phyloP scores from a whole-genome alignment of 2,329 filamentous ascomycete species.

The Alternaria sp. region DNA sequence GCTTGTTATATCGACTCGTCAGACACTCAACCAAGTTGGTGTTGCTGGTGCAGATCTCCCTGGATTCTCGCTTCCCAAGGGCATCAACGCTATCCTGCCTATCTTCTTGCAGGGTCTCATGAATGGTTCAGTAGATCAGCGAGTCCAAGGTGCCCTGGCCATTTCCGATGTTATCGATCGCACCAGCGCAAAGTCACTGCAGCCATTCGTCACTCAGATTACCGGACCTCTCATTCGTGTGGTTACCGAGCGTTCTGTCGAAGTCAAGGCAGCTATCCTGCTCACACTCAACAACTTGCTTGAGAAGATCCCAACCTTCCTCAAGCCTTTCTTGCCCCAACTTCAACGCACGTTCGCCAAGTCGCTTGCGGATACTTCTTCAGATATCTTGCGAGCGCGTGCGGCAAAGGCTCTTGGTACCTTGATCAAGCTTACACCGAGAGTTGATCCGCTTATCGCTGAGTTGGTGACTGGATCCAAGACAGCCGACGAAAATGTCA shows the following conservation, averaged over 20 bases:
- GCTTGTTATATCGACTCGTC: constrained; percentile 84
- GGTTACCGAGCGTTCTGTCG: constrained; percentile 93
- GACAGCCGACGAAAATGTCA: constrained; percentile 85
- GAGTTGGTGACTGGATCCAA: constrained; percentile 97
- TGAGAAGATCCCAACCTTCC: constrained; percentile 93
- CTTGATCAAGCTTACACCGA: constrained; percentile 91
- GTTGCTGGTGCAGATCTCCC: constrained; percentile 84
- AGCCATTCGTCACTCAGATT: constrained; percentile 96
- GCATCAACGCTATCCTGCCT: constrained; percentile 93
- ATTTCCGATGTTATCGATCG: constrained; percentile 97
- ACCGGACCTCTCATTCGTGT: constrained; percentile 97
- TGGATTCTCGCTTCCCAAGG: constrained; percentile 91
- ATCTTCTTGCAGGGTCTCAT: constrained; percentile 98
- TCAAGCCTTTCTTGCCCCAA: constrained; percentile 97
- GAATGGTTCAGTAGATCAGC: constrained; percentile 93
- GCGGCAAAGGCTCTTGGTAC: constrained; percentile 95
- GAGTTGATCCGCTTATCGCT: constrained; percentile 91
- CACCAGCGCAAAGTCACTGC: constrained; percentile 85
- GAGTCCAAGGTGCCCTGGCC: constrained; percentile 88
- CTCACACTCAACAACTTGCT: constrained; percentile 93
- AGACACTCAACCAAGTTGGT: constrained; percentile 87
- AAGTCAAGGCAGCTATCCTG: constrained; percentile 94
- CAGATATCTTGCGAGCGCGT: constrained; percentile 84
- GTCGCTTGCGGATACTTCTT: constrained; percentile 90
- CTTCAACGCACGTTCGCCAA: constrained; percentile 97